Evolutionary conservation across 495 filamentous ascomycete genomes (phyloP), one percentile per base, ranked within the genome.

Genomic region (Annulohypoxylon moriforme): DNA sequence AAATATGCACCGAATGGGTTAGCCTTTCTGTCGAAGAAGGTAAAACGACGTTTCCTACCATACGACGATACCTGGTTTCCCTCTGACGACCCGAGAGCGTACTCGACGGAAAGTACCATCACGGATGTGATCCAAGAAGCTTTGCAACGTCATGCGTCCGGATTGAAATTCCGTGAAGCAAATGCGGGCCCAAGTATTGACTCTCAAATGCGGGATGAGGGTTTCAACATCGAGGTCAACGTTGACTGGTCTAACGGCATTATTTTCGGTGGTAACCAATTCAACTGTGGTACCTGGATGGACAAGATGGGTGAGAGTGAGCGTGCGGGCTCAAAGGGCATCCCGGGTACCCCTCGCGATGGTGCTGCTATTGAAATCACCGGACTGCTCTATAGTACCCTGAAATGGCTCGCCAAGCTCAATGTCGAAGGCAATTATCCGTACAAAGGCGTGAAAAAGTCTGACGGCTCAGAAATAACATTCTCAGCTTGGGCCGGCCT

Each of bases 221-320:
- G 96, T 1, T 99, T 99, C 81, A 86, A 97, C 67, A 92, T 96
- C 38, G 89, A 97, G 60, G 89, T 98, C 67, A 88, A 91, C 27
- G 92, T 97, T 11, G 94, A 98, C 76, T 98, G 96, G 96, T 85
- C 88, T 10, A 97, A 91, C 1, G 96, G 96, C 16, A 86, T 99
- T 59, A 90, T 99, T 65, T 97, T 94, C 72, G 96, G 96, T 38
- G 96, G 96, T 36, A 98, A 91, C 71, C 93, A 98, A 77, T 83
- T 81, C 77, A 99, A 99, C 76, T 99, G 96, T 74, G 96, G 96
- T 60, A 99, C 96, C 4, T 99, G 96, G 96, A 97, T 97, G 91
- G 96, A 99, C 82, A 99, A 99, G 86, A 99, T 98, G 96, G 96
- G 96, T n/a, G 96, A 99, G 80, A 97, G 93, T 63, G 87, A 92